A percentile compares a stretch with the other conserved stretches of the same genome.
Conservation (phyloP, 805 yeast species). For the Millerozyma miso region DNA sequence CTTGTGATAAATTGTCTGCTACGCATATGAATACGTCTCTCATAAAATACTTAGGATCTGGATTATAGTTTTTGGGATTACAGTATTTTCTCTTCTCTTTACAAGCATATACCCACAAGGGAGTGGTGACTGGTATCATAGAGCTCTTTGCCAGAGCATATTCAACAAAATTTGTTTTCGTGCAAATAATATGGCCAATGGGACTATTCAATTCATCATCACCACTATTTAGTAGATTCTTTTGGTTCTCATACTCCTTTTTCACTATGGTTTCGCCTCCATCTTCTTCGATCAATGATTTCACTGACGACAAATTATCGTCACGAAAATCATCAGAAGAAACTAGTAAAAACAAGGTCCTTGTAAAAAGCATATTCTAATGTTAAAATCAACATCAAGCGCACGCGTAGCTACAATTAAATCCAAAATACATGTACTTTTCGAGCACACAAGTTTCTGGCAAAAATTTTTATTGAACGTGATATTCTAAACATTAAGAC, state of each 20-base stretch:
- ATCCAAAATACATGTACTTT: background rate
- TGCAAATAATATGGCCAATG: conserved; percentile 50
- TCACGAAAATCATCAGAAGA: conserved; percentile 12
- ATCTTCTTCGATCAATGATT: conserved; percentile 13
- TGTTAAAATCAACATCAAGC: background rate
- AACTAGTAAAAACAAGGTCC: background rate
- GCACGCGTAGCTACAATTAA: background rate
- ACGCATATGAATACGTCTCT: conserved; percentile 59
- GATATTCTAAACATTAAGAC: background rate
- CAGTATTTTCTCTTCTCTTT: conserved; percentile 35
- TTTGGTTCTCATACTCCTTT: conserved; percentile 14
- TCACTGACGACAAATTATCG: conserved; percentile 11
- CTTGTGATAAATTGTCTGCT: conserved; percentile 50
- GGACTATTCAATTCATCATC: conserved; percentile 6
- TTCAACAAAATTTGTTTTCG: conserved; percentile 48
- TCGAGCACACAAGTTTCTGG: background rate
- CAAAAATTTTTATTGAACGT: background rate
- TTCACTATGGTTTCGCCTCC: conserved; percentile 19
- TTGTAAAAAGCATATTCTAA: background rate
- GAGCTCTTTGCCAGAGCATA: conserved; percentile 42
- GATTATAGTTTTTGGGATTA: conserved; percentile 60
- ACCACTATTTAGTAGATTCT: conserved; percentile 14
- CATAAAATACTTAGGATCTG: conserved; percentile 65
- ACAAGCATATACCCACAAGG: conserved; percentile 57
- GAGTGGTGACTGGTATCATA: conserved; percentile 63